These are phyloP conservation scores for Capsicum pubescens DNA, from an alignment of 257 asterid species.

Conservation along the genomic window DNA sequence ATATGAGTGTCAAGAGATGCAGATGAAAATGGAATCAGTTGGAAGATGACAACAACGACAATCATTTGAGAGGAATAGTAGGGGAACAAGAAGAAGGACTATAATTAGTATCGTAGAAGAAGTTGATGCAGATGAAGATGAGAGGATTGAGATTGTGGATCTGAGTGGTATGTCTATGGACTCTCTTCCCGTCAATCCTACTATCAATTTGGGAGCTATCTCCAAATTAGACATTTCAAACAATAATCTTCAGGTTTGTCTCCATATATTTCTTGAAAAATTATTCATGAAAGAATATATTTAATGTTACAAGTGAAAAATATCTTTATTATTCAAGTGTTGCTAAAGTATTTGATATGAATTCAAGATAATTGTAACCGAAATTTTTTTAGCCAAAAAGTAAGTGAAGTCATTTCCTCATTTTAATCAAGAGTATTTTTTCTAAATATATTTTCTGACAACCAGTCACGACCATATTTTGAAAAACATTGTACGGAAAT, in stretches of 20 bases:
- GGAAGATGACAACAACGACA: background rate
- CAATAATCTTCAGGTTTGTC: slow-evolving; percentile 77
- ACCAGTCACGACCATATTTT: background rate
- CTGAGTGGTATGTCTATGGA: slow-evolving; percentile 79
- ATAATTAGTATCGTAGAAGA: background rate
- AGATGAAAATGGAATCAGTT: slow-evolving; percentile 22
- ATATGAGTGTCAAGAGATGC: background rate
- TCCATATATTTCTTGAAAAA: background rate
- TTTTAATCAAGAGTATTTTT: background rate
- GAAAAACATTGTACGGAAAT: background rate
- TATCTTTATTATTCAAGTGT: background rate
- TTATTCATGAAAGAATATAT: background rate
- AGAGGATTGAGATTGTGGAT: slow-evolving; percentile 63
- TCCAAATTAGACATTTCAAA: slow-evolving; percentile 87
- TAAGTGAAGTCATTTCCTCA: background rate
- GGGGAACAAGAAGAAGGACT: background rate
- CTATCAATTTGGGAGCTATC: slow-evolving; percentile 58
- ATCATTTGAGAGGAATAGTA: background rate
- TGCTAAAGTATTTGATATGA: background rate
- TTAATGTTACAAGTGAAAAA: background rate
- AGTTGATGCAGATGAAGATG: slow-evolving; percentile 29
- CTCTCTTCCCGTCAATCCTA: slow-evolving; percentile 50
- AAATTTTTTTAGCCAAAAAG: background rate
- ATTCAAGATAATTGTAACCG: background rate
- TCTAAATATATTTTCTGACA: background rate